Base-by-base conservation (phyloP, 306 rosid species). In the Trifolium fragiferum region DNA sequence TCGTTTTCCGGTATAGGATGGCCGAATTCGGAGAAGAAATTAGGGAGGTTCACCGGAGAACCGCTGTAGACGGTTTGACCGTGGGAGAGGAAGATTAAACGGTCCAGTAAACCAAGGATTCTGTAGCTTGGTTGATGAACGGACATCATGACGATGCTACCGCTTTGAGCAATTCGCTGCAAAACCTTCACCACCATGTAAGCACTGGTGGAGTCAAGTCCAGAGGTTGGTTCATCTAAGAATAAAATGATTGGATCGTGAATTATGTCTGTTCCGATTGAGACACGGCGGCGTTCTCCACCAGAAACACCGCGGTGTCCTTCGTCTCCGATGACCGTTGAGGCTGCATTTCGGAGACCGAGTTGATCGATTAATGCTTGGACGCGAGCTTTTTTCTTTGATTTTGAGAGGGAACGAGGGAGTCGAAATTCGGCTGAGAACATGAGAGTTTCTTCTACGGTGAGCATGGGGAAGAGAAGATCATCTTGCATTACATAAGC, bases 401-500 rank as follows among this genome's bases (percentile, higher is more conserved):
- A 85, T 37, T 74, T 88, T 1, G 97, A 91, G 60, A 93, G 87
- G 0, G 91, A 84, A 2, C 97, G 94, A 1, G 98, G 98, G 30
- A 93, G 94, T 7, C 94, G 68, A 55, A 93, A 93, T 30, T 93
- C 92, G 0, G 98, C 98, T 0, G 98, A 86, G 84, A 89, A 93
- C 96, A 87, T 89, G 38, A 93, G 98, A 1, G 98, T 93, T 14
- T 93, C 98, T 50, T 93, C 92, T 10, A 93, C 98, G 0, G 98
- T 91, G 32, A 93, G 89, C 98, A 93, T 93, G 4, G 98, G 98
- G 50, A 91, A 93, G 35, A 93, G 84, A 16, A 93, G 98, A 53
- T 93, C 98, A 11, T 93, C 98, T 81, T 93, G 98, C 98, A 93
- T 93, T 20, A 93, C 98, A 15, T 93, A 93, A 30, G 97, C 98